Evolutionary conservation across 352 stramenopile species (phyloP), one percentile per base, ranked within the genome.

Genomic region (Globisporangium iwayamae): DNA sequence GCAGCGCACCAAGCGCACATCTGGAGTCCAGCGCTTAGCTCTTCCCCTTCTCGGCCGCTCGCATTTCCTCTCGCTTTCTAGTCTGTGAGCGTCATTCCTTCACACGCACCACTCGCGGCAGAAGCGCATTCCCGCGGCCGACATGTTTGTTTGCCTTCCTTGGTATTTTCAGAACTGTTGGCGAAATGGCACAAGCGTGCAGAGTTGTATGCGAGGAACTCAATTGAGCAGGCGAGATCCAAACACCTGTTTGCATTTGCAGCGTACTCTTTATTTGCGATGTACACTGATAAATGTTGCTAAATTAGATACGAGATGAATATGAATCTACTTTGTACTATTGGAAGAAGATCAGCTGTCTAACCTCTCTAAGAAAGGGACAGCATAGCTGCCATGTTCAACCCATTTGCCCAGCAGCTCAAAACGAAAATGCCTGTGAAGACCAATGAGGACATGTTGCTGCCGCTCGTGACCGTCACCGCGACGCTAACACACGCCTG

Each of bases 111-210:
- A 96, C 72, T 96, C 87, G 56, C 82, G 77, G 73, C 87, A 96
- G 71, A 96, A 96, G 63, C 87, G 87, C 83, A 96, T 96, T 53
- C 87, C 85, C 60, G 87, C 85, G 54, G 87, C 78, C 66, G 87
- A 69, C 83, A 92, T 92, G 59, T 32, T 72, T 16, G 59, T 32
- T 72, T 16, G 34, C 41, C 47, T 13, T 16, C 20, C 60, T n/a
- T 45, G 4, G 18, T 30, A 45, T 50, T 46, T 58, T 20, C n/a
- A 43, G 14, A 36, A 47, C 36, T 60, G 48, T 9, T 38, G 34
- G 30, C n/a, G 43, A 22, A 58, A 32, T 58, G 34, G 53, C 10
- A 48, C 9, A 41, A 39, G 32, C 32, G 32, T 1, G 32, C 32
- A 28, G 25, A 28, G 25, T 28, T 28, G 32, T 8, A 4, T 36